Conservation (phyloP, 768 basidiomycete species). For the Pulveroboletus sp. region DNA sequence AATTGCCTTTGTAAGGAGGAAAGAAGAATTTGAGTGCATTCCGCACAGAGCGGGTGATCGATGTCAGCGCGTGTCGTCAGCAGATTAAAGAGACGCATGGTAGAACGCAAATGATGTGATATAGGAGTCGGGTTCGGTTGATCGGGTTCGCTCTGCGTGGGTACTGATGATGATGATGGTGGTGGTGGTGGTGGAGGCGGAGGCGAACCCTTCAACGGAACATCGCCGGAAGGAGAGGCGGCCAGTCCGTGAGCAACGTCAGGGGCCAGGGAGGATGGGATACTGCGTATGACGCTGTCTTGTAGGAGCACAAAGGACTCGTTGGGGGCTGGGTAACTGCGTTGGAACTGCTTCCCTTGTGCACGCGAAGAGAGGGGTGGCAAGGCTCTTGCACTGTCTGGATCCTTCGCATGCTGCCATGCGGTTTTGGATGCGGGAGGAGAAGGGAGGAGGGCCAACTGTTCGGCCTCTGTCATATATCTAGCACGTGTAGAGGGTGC, state of each 20-base stretch:
- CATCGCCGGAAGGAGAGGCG: constrained; percentile 33
- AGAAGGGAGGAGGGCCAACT: constrained; percentile 43
- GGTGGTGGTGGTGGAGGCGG: constrained; percentile 14
- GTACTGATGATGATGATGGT: constrained; percentile 18
- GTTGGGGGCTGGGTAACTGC: constrained; percentile 53
- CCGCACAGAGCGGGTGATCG: constrained; percentile 92
- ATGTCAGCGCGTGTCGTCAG: constrained; percentile 74
- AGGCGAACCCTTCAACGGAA: constrained; percentile 19
- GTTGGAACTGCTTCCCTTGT: constrained; percentile 58
- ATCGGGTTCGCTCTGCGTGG: constrained; percentile 43
- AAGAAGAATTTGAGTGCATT: constrained; percentile 85
- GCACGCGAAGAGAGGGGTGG: constrained; percentile 48
- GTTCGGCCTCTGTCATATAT: constrained; percentile 39
- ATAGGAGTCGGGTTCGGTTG: constrained; percentile 66
- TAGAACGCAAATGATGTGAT: constrained; percentile 73
- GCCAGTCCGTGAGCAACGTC: constrained; percentile 41
- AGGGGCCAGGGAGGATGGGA: constrained; percentile 51
- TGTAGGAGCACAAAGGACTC: constrained; percentile 91
- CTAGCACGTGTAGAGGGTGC: constrained; percentile 40
- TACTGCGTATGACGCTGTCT: constrained; percentile 72
- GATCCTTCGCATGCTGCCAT: constrained; percentile 55
- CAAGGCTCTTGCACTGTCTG: constrained; percentile 29
- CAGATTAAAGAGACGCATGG: constrained; percentile 68
- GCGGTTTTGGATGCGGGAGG: constrained; percentile 52
- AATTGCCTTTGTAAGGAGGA: constrained; percentile 71